A percentile compares a stretch with the other conserved stretches of the same genome.
phyloP scores from a whole-genome alignment of 1,139 yeast genomes.

The Saccharomyces hybrid region DNA sequence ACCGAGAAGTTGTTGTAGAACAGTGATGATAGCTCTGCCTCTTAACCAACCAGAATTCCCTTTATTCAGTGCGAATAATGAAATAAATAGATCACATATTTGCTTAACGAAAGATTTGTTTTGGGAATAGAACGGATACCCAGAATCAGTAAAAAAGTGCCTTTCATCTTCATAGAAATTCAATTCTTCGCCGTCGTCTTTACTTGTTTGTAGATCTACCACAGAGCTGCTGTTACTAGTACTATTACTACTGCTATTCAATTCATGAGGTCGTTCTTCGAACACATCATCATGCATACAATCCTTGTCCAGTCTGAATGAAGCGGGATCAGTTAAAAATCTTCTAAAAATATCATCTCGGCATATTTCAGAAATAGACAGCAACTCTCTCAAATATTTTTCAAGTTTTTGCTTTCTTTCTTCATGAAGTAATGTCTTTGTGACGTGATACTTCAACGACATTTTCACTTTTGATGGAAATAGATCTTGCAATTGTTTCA shows the following conservation, averaged over 20 bases:
- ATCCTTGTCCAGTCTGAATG: slow-evolving; percentile 5
- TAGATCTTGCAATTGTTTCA: slow-evolving; percentile 48
- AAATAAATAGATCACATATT: slow-evolving; percentile 65
- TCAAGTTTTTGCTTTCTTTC: slow-evolving; percentile 56
- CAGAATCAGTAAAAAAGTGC: slow-evolving; percentile 13
- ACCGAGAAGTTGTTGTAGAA: slow-evolving; percentile 79
- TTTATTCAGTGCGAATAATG: slow-evolving; percentile 60
- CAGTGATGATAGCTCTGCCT: slow-evolving; percentile 74
- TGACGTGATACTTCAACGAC: slow-evolving; percentile 47
- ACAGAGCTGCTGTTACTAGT: not conserved
- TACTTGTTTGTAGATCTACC: slow-evolving; percentile 5
- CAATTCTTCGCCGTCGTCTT: slow-evolving; percentile 23
- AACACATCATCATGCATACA: not conserved
- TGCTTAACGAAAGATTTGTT: slow-evolving; percentile 62
- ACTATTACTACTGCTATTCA: not conserved
- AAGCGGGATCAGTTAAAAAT: slow-evolving; percentile 61
- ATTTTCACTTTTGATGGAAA: slow-evolving; percentile 39
- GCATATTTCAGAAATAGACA: slow-evolving; percentile 63
- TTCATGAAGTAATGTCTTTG: slow-evolving; percentile 52
- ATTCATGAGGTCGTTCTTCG: not conserved
- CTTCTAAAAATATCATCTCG: slow-evolving; percentile 62
- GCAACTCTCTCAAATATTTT: slow-evolving; percentile 49
- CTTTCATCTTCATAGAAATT: slow-evolving; percentile 21
- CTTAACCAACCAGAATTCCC: slow-evolving; percentile 65
- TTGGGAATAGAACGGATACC: slow-evolving; percentile 7